These are phyloP conservation scores for Nannizzia gypsea DNA, from an alignment of 2,329 filamentous ascomycete species.

Conservation along the genomic window DNA sequence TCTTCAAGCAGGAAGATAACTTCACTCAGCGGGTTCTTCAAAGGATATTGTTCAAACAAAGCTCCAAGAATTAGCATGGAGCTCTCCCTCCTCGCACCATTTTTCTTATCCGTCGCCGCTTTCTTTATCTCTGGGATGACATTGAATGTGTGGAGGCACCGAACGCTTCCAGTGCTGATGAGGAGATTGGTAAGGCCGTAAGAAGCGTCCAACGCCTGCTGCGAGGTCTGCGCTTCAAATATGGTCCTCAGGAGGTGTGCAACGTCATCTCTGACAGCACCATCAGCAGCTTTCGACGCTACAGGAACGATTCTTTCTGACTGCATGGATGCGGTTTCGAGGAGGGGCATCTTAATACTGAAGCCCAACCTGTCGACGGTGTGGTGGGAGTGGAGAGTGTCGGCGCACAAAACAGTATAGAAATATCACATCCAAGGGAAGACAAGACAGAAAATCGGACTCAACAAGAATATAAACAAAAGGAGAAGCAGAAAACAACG, in stretches of 20 bases:
- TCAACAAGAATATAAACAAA: not conserved
- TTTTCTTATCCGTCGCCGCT: conserved; percentile 89
- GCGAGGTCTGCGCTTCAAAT: conserved; percentile 57
- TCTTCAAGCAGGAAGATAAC: conserved; percentile 73
- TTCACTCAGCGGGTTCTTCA: conserved; percentile 65
- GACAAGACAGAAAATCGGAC: not conserved
- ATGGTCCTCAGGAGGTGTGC: conserved; percentile 52
- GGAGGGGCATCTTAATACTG: conserved; percentile 31
- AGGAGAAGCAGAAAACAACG: not conserved
- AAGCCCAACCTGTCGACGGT: conserved; percentile 28
- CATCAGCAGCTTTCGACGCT: conserved; percentile 12
- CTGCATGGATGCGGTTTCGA: conserved; percentile 15
- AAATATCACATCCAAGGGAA: not conserved
- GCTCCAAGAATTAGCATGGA: conserved; percentile 92
- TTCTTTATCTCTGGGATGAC: conserved; percentile 56
- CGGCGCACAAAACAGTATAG: not conserved
- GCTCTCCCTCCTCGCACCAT: conserved; percentile 68
- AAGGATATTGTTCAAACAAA: conserved; percentile 78
- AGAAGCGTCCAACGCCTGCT: conserved; percentile 55
- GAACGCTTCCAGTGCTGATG: conserved; percentile 52
- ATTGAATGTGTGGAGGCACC: conserved; percentile 50
- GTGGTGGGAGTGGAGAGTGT: not conserved
- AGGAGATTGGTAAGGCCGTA: conserved; percentile 55
- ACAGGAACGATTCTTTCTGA: conserved; percentile 8
- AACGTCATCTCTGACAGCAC: conserved; percentile 48